Conservation (phyloP, 495 filamentous ascomycete species). For the Annulohypoxylon bovei region DNA sequence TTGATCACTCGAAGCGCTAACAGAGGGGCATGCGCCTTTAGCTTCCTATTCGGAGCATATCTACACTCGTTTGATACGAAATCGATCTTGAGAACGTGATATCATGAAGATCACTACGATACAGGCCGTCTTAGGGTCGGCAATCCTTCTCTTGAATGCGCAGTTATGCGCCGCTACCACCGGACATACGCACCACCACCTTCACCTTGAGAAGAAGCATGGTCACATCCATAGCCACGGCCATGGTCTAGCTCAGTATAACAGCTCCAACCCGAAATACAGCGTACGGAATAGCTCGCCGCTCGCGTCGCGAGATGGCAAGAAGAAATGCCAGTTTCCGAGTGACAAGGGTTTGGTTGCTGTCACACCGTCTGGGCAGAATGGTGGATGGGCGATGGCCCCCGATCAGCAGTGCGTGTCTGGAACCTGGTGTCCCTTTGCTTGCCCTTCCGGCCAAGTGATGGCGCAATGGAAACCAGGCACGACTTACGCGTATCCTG, state of each 20-base stretch:
- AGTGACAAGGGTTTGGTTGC: slow-evolving; percentile 72
- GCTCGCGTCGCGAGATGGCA: slow-evolving; percentile 49
- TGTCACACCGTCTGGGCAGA: slow-evolving; percentile 69
- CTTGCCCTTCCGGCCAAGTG: slow-evolving; percentile 78
- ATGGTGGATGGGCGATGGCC: slow-evolving; percentile 86
- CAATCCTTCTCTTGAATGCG: slow-evolving; percentile 54
- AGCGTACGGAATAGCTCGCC: slow-evolving; percentile 31
- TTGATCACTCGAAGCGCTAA: slow-evolving; percentile 37
- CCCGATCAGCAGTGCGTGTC: slow-evolving; percentile 76
- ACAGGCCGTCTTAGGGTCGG: slow-evolving; percentile 60
- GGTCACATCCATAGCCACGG: slow-evolving; percentile 26
- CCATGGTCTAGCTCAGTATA: slow-evolving; percentile 24
- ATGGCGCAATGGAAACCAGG: slow-evolving; percentile 83
- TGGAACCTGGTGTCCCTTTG: slow-evolving; percentile 79
- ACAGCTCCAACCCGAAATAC: slow-evolving; percentile 37
- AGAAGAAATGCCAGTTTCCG: slow-evolving; percentile 71
- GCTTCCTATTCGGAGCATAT: slow-evolving; percentile 12
- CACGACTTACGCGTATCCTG: slow-evolving; percentile 72
- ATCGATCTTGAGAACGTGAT: slow-evolving; percentile 5
- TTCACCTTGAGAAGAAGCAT: slow-evolving; percentile 46
- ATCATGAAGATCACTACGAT: slow-evolving; percentile 61
- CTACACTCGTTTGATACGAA: slow-evolving; percentile 39
- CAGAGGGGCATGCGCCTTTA: slow-evolving; percentile 24
- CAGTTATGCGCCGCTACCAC: slow-evolving; percentile 45
- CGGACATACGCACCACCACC: slow-evolving; percentile 50